Evolutionary conservation across 2,329 filamentous ascomycete genomes (phyloP).

Genomic region (Epicoccum nigrum): DNA sequence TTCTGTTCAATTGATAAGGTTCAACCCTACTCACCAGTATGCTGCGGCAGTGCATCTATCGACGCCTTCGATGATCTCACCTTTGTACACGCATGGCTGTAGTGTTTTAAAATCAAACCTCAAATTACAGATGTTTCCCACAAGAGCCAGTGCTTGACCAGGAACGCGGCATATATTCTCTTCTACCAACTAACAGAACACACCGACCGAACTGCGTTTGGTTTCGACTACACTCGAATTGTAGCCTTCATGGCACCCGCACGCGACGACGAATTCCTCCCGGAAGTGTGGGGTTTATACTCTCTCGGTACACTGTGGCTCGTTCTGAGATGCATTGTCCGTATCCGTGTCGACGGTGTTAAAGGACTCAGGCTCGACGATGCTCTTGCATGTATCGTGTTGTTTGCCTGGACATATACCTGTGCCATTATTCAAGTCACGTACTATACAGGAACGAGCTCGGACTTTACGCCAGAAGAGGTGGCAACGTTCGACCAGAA

Average conservation of each 20-base stretch:
- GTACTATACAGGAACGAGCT: slow-evolving; percentile 19
- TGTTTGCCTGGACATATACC: slow-evolving; percentile 14
- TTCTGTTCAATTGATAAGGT: too few species aligned
- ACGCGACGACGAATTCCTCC: slow-evolving; percentile 13
- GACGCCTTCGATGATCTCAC: too few species aligned
- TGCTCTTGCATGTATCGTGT: slow-evolving; percentile 6
- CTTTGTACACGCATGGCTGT: too few species aligned
- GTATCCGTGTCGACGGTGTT: slow-evolving; percentile 5
- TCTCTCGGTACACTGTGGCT: slow-evolving; percentile 10
- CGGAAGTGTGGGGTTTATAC: slow-evolving; percentile 12
- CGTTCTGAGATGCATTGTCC: slow-evolving; percentile 6
- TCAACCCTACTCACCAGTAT: too few species aligned
- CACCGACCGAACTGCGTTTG: too few species aligned
- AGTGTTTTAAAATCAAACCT: too few species aligned
- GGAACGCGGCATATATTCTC: too few species aligned
- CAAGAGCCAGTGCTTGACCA: too few species aligned
- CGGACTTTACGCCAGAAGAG: slow-evolving; percentile 15
- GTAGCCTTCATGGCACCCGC: slow-evolving; percentile 21
- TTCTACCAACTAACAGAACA: too few species aligned
- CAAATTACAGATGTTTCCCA: too few species aligned
- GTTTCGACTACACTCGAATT: too few species aligned
- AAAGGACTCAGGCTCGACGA: slow-evolving; percentile 8
- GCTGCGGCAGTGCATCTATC: too few species aligned
- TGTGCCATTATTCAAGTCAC: slow-evolving; percentile 15
- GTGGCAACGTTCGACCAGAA: slow-evolving; percentile 9